Conservation (phyloP, 495 filamentous ascomycete species). For the Neurospora hispaniola region DNA sequence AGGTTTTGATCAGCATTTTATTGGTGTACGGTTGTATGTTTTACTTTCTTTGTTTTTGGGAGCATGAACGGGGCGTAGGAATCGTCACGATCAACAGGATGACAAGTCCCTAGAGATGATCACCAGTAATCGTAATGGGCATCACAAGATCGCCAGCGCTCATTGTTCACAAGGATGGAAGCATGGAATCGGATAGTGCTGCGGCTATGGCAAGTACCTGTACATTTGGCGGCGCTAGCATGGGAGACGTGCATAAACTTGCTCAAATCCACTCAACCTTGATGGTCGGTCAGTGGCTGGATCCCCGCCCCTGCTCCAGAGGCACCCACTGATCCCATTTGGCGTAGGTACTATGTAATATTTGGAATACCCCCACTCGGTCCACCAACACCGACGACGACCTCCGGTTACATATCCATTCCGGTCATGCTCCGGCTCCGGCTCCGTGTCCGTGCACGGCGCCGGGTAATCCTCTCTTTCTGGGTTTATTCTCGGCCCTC, state of each 20-base stretch:
- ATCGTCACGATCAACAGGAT: not conserved
- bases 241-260: constrained; percentile 12
- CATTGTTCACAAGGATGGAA: not conserved
- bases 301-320: not conserved
- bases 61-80: not conserved
- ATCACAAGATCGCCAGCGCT: not conserved
- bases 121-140: not conserved
- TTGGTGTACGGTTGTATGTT: not conserved
- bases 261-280: constrained; percentile 21
- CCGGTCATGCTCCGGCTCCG: not conserved
- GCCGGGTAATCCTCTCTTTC: too few relatives aligned
- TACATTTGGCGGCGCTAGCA: constrained; percentile 3
- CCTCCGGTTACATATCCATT: not conserved
- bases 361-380: not conserved
- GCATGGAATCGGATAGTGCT: not conserved
- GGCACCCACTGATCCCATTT: not conserved
- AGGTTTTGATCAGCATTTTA: not conserved
- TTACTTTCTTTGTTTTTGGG: not conserved
- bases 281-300: not conserved
- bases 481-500: too few relatives aligned
- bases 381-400: not conserved
- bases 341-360: not conserved
- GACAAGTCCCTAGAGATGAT: not conserved
- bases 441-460: not conserved
- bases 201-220: constrained; percentile 4